Percentiles rank a stretch among this genome's conserved stretches.
Evolutionary conservation across 2,329 filamentous ascomycete genomes (phyloP).

Genomic region (Rhexocercosporidium sp.): DNA sequence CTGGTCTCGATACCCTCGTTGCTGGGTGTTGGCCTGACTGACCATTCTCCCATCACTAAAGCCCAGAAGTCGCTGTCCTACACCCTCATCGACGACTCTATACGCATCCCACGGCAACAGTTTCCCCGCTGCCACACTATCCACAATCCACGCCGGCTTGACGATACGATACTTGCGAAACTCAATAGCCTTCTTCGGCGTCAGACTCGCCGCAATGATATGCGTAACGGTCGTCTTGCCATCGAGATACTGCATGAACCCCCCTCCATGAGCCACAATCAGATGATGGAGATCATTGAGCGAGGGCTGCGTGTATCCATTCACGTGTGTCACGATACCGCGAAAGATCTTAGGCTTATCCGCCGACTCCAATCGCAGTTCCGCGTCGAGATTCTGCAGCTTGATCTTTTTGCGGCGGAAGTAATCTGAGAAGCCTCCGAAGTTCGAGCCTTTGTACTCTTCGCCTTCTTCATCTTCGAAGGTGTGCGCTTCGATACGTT

Average conservation of each 20-base stretch:
- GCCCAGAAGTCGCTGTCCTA: conserved; percentile 77
- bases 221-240: conserved; percentile 95
- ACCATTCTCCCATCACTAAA: conserved; percentile 67
- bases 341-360: conserved; percentile 87
- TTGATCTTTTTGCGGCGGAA: conserved; percentile 97
- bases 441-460: conserved; percentile 86
- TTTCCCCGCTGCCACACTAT: conserved; percentile 82
- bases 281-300: conserved; percentile 86
- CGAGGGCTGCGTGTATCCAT: conserved; percentile 94
- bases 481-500: conserved; percentile 66
- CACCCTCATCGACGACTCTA: conserved; percentile 82
- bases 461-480: conserved; percentile 86
- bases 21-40: conserved; percentile 66
- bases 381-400: conserved; percentile 88
- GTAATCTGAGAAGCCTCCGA: conserved; percentile 90
- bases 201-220: conserved; percentile 88
- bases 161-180: conserved; percentile 89
- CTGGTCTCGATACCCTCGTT: conserved; percentile 77
- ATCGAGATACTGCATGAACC: conserved; percentile 93
- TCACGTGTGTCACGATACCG: conserved; percentile 88
- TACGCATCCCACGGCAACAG: conserved; percentile 87
- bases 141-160: conserved; percentile 91
- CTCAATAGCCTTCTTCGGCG: conserved; percentile 91
- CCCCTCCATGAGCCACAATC: conserved; percentile 91
- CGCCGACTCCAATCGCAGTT: conserved; percentile 71